Evolutionary conservation across 2,329 filamentous ascomycete species (phyloP), one percentile per base, ranked within the genome.

Genomic region (Arthrinium phaeospermum): DNA sequence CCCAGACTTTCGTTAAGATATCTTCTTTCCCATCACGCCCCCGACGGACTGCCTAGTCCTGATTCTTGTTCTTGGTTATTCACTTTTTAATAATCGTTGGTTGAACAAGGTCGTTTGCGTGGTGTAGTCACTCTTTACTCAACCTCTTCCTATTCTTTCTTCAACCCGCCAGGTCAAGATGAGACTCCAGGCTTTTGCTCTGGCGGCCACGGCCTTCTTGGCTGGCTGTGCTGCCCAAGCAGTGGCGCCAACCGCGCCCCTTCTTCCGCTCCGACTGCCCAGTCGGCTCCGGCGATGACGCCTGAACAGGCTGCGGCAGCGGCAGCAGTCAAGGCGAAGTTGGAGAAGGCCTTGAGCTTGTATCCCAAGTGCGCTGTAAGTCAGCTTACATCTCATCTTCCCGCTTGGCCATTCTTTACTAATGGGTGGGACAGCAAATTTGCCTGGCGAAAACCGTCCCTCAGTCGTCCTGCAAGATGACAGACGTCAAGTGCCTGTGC

Each of bases 361-460:
- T 73, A 51, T 24, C 72, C 72, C 16, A 37, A 27, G 10, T 73
- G 72, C 44, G 67, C 72, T 69, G 72, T 73, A 27, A 69, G 72
- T 71, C 67, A 30, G 47, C n/a, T 19, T 4, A 13, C 22, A 4
- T 64, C 57, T 1, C 2, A 22, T 7, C 6, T 14, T n/a, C 34
- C 10, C 30, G 4, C 22, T 2, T 41, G 57, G 8, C 3, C 27
- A 30, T 30, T 30, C 30, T 68, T 47, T 47, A 24, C 45, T 69
- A 10, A 49, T 6, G 5, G 0, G 8, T 8, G 27, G 37, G 0
- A 22, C 14, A 68, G 67, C 45, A 46, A 14, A 13, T 12, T 1
- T 68, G 67, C 45, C 67, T 68, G 1, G 24, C 14, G 10, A 6
- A 68, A n/a, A 1, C 30, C 44, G n/a, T 68, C n/a, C 67, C 67